A percentile compares a stretch with the other conserved stretches of the same genome.
Conservation (phyloP, 2,329 filamentous ascomycete genomes). For the Metarhizium robertsii region DNA sequence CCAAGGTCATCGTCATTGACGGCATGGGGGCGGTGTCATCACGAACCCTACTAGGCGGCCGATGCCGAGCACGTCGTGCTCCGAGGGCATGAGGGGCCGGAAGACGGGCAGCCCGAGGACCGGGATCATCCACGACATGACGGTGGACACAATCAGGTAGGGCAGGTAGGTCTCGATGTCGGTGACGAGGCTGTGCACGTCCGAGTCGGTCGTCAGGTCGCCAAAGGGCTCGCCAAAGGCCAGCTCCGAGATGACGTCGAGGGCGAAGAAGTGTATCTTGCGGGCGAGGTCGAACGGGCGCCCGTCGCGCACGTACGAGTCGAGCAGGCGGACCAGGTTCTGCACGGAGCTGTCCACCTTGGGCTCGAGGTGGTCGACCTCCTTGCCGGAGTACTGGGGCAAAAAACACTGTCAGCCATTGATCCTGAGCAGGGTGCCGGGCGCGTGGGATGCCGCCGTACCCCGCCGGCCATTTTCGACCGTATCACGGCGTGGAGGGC, state of each 20-base stretch:
- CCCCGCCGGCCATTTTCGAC: conserved; percentile 41
- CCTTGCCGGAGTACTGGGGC: conserved; percentile 38
- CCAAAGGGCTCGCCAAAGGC: conserved; percentile 43
- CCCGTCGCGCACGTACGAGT: conserved; percentile 7
- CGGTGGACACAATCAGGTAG: conserved; percentile 11
- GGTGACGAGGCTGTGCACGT: conserved; percentile 38
- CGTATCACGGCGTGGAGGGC: conserved; percentile 30
- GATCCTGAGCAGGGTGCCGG: neutral
- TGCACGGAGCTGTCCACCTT: conserved; percentile 17
- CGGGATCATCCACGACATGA: conserved; percentile 14
- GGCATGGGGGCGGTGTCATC: neutral
- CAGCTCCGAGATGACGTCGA: conserved; percentile 46
- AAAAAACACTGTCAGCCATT: neutral
- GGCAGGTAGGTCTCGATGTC: conserved; percentile 23
- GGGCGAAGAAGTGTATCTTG: conserved; percentile 43
- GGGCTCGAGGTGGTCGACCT: conserved; percentile 37
- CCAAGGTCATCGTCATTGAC: no score
- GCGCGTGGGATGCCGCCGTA: conserved; percentile 17
- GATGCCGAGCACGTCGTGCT: conserved; percentile 27
- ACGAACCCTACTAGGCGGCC: conserved; percentile 36
- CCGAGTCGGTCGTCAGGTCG: conserved; percentile 35
- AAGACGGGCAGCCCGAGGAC: conserved; percentile 30
- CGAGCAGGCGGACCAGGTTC: conserved; percentile 7
- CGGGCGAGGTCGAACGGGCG: conserved; percentile 19
- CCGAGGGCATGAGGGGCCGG: conserved; percentile 29